Conservation (phyloP, 176 grass and related monocot species). For the Pontederia paniculata region DNA sequence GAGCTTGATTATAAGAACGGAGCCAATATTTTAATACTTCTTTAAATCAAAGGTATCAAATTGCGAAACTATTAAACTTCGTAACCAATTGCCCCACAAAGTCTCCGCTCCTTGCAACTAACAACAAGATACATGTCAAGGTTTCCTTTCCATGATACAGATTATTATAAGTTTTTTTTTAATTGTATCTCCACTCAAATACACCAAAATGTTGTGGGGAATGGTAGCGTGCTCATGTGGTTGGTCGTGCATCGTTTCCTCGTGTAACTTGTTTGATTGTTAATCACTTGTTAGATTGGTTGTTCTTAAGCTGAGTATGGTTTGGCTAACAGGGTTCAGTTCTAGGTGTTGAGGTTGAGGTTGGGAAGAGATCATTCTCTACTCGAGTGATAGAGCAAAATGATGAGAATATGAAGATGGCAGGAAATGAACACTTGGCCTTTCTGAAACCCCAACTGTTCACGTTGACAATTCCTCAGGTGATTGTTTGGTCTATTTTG, state of each 20-base stretch:
- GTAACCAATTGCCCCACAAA: no score
- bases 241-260: background rate
- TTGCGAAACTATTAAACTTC: no score
- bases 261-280: background rate
- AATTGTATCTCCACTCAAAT: no score
- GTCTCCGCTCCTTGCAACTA: no score
- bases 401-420: constrained; percentile 31
- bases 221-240: background rate
- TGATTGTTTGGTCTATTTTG: constrained; percentile 26
- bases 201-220: background rate
- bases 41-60: no score
- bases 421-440: constrained; percentile 31
- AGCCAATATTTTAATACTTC: no score
- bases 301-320: constrained; percentile 71
- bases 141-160: no score
- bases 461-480: constrained; percentile 62
- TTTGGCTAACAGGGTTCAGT: constrained; percentile 99
- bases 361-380: constrained; percentile 52
- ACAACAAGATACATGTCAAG: no score
- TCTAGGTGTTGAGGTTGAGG: constrained; percentile 88
- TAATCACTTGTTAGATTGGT: constrained; percentile 9
- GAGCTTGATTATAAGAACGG: no score
- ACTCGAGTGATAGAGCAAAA: constrained; percentile 56
- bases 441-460: constrained; percentile 69
- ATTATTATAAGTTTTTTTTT: no score